Evolutionary conservation across 192 early-diverging fungal species (phyloP).

Genomic region (Coemansia sp.): DNA sequence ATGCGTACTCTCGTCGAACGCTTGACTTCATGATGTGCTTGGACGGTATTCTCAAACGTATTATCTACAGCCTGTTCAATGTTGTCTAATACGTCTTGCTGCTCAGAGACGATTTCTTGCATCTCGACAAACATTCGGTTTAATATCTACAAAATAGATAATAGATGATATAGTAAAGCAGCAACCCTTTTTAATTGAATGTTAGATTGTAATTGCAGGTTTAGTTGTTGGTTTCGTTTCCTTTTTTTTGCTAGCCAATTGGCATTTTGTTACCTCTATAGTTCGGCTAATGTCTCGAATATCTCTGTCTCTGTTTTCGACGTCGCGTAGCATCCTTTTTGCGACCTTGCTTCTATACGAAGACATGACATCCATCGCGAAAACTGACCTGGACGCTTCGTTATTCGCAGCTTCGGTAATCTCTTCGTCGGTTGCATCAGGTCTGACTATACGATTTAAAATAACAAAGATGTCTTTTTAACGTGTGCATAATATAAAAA

Average conservation of each 20-base stretch:
- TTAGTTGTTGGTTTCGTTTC: too few species aligned
- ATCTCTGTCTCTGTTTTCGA: conserved; percentile 45
- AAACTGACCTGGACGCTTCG: conserved; percentile 40
- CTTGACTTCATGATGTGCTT: conserved; percentile 25
- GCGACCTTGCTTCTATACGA: conserved; percentile 45
- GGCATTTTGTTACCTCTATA: conserved; percentile 49
- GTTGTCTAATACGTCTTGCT: conserved; percentile 50
- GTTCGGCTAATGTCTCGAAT: conserved; percentile 42
- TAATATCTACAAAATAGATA: conserved; percentile 23
- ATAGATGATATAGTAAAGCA: background rate
- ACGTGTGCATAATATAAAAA: background rate
- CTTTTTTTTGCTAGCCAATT: background rate
- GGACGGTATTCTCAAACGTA: conserved; percentile 26
- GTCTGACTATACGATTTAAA: conserved; percentile 23
- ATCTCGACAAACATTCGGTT: conserved; percentile 50
- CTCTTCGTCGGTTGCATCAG: conserved; percentile 49
- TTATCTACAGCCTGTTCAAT: conserved; percentile 48
- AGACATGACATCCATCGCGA: conserved; percentile 53
- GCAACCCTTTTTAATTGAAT: background rate
- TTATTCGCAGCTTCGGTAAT: conserved; percentile 33
- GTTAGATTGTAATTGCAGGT: background rate
- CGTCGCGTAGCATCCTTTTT: conserved; percentile 42
- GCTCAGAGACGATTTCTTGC: conserved; percentile 35
- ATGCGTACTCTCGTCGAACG: conserved; percentile 35
- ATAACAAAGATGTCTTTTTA: background rate